A percentile compares a stretch with the other conserved stretches of the same genome.
Evolutionary conservation across 2,329 filamentous ascomycete species (phyloP).

Genomic region (Septoria petroselini): DNA sequence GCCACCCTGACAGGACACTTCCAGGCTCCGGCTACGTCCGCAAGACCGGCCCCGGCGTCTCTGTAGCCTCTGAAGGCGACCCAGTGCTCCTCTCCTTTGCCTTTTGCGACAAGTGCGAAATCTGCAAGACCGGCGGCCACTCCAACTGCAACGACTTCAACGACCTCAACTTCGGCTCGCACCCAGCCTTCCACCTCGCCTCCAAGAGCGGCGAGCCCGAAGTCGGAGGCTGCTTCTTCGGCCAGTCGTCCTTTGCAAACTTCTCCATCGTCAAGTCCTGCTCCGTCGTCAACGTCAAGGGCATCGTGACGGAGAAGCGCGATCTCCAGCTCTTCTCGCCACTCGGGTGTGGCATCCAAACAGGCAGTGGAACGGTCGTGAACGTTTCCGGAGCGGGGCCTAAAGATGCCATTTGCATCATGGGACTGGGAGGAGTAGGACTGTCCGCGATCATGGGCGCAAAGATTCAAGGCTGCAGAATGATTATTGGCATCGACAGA

Average conservation of each 20-base stretch:
- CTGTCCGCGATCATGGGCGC: constrained; percentile 50
- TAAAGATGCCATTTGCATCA: constrained; percentile 42
- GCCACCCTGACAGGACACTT: constrained; percentile 1
- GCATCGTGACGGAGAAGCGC: constrained; percentile 39
- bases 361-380: constrained; percentile 44
- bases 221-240: constrained; percentile 48
- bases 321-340: constrained; percentile 46
- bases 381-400: constrained; percentile 41
- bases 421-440: constrained; percentile 50
- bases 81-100: constrained; percentile 50
- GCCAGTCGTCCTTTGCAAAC: constrained; percentile 47
- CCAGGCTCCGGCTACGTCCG: constrained; percentile 50
- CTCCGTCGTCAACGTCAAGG: constrained; percentile 44
- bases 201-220: constrained; percentile 30
- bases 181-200: constrained; percentile 31
- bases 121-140: constrained; percentile 47
- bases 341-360: constrained; percentile 49
- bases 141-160: constrained; percentile 52
- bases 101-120: constrained; percentile 49
- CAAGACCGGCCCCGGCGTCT: constrained; percentile 43
- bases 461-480: constrained; percentile 42
- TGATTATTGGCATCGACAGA: constrained; percentile 45
- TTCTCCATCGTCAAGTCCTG: constrained; percentile 42
- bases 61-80: constrained; percentile 45
- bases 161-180: constrained; percentile 44